Percentiles rank a stretch among this genome's conserved stretches.
Conservation (phyloP, 140 eudicot species). For the Oenanthe javanica region DNA sequence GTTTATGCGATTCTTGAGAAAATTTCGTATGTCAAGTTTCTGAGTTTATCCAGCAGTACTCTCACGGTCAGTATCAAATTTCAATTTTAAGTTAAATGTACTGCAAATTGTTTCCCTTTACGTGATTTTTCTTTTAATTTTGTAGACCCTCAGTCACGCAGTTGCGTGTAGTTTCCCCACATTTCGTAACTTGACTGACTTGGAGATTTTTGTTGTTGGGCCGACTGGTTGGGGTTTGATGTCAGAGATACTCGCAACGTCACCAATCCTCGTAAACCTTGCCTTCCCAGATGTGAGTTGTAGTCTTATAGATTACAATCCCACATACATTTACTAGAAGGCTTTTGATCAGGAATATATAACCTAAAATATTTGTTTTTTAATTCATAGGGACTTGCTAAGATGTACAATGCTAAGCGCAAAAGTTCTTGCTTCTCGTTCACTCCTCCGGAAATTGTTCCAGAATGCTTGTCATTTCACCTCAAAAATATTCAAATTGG, state of each 20-base stretch:
- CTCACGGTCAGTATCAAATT: neutral
- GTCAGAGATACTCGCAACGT: slow-evolving; percentile 1
- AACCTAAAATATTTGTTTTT: neutral
- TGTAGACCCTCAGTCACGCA: slow-evolving; percentile 1
- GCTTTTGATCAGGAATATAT: neutral
- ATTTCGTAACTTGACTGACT: neutral
- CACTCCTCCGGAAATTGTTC: neutral
- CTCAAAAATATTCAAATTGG: neutral
- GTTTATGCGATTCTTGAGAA: neutral
- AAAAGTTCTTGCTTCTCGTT: no score
- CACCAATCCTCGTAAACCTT: neutral
- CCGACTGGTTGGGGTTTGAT: slow-evolving; percentile 1
- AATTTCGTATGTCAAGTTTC: neutral
- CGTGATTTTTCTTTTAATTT: neutral
- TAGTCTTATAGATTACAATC: neutral
- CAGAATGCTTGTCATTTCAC: neutral
- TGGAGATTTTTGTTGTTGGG: slow-evolving; percentile 8
- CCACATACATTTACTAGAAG: neutral
- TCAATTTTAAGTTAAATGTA: neutral
- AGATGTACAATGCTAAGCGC: no score
- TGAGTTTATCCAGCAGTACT: neutral
- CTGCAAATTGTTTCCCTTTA: no score
- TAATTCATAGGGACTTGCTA: neutral
- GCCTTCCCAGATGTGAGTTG: neutral
- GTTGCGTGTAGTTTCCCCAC: neutral